These are phyloP conservation scores for Dinochytrium kinnereticum DNA, from an alignment of 371 early-diverging fungal species.

Conservation along the genomic window DNA sequence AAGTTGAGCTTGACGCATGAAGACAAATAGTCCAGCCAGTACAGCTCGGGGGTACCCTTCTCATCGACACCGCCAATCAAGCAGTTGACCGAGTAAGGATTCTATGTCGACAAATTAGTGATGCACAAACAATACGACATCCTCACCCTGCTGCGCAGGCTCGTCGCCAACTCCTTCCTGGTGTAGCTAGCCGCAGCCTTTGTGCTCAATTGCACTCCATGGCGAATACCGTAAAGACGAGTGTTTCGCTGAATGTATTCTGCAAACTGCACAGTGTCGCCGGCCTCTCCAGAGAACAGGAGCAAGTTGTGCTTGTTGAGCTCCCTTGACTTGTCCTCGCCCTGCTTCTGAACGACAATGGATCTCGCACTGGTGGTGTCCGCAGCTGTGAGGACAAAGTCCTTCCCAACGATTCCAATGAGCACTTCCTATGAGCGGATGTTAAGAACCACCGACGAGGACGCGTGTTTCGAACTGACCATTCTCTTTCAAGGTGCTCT, in stretches of 20 bases:
- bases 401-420: slow-evolving; percentile 93
- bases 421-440: slow-evolving; percentile 63
- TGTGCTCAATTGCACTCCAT: slow-evolving; percentile 81
- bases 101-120: slow-evolving; percentile 49
- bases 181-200: slow-evolving; percentile 85
- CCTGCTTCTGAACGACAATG: slow-evolving; percentile 91
- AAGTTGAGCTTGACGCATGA: slow-evolving; percentile 80
- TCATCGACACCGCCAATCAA: slow-evolving; percentile 86
- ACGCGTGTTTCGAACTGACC: not conserved
- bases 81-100: slow-evolving; percentile 89
- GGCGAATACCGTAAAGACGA: slow-evolving; percentile 86
- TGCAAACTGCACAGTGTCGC: slow-evolving; percentile 92
- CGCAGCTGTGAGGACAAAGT: slow-evolving; percentile 87
- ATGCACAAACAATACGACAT: not conserved
- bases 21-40: slow-evolving; percentile 94
- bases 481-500: not conserved
- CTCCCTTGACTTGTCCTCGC: slow-evolving; percentile 85
- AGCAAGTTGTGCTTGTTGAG: slow-evolving; percentile 83
- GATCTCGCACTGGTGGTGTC: slow-evolving; percentile 83
- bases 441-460: not conserved
- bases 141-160: slow-evolving; percentile 84
- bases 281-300: slow-evolving; percentile 91
- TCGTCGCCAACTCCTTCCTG: slow-evolving; percentile 83
- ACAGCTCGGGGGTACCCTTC: slow-evolving; percentile 76
- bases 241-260: slow-evolving; percentile 95